Evolutionary conservation across 2,329 filamentous ascomycete genomes (phyloP), one percentile per base, ranked within the genome.

Genomic region (Sarocladium brachiariae): DNA sequence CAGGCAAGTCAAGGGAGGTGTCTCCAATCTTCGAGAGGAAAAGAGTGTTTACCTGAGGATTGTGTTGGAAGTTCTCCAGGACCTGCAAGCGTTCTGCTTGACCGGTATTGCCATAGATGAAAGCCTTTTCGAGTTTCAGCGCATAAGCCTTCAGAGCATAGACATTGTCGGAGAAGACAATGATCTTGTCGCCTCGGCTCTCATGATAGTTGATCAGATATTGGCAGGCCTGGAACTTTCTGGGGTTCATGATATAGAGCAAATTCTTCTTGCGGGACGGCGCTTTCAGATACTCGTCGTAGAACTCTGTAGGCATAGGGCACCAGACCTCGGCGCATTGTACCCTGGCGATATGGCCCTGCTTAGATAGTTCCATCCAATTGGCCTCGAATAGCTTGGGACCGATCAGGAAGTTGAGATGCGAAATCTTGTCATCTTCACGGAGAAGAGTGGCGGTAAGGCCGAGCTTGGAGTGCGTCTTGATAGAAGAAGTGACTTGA

Each of bases 241-340:
- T 76, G 1, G 93, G 93, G 61, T 99, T 99, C 91, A 99, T 97
- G 57, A 95, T 95, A 60, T 93, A 96, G 2, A 97, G 79, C 5
- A 74, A 54, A 2, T 67, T 67, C 59, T 71, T 70, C 58, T 72
- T 71, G 7, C 72, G 68, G 1, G 71, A 67, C 14, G 81, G 81
- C 11, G 82, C 83, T 54, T 81, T 80, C 53, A 97, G 79, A 69
- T 97, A 99, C 65, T 97, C 89, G 16, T 89, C 86, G 66, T 96
- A 97, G 65, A 99, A 99, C 59, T 99, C 93, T 0, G 91, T 93
- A 0, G 93, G 95, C 93, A 99, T 99, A 2, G 92, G 90, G 63
- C 93, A 99, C 93, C 93, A 99, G 6, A 99, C 93, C 68, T 99
- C 93, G 13, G 93, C 93, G 66, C 93, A 99, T 67, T 99, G 93